Percentiles rank a stretch among this genome's conserved stretches.
phyloP scores from a whole-genome alignment of 768 basidiomycete species.

The Russula brevipes region DNA sequence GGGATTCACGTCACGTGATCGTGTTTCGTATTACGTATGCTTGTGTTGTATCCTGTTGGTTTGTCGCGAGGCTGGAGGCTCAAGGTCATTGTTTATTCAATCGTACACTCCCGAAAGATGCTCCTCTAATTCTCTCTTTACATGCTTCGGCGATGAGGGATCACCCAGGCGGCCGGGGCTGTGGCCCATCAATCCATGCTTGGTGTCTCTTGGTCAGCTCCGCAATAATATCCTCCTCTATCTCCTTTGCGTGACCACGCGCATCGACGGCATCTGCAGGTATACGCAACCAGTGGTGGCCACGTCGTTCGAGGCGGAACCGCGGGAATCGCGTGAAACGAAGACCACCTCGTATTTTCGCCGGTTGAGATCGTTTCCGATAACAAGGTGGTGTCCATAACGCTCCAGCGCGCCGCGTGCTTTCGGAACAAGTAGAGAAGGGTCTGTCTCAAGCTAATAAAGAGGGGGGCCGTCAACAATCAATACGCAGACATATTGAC shows the following conservation, averaged over 20 bases:
- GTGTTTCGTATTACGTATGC: background rate
- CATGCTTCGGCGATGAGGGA: background rate
- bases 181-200: constrained; percentile 50
- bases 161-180: background rate
- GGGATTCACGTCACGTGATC: constrained; percentile 9
- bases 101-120: background rate
- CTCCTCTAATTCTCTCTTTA: background rate
- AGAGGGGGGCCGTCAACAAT: background rate
- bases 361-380: constrained; percentile 90
- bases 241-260: constrained; percentile 53
- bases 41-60: too few species aligned
- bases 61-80: background rate
- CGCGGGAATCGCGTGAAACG: constrained; percentile 50
- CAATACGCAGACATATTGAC: background rate
- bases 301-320: constrained; percentile 33
- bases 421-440: constrained; percentile 79
- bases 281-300: constrained; percentile 63
- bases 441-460: constrained; percentile 90
- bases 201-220: constrained; percentile 73
- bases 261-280: constrained; percentile 35
- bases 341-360: constrained; percentile 93
- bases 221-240: constrained; percentile 84
- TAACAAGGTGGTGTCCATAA: constrained; percentile 96
- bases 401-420: constrained; percentile 80
- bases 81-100: background rate